Conservation (phyloP, 345 rosid species). For the Reutealis trisperma region DNA sequence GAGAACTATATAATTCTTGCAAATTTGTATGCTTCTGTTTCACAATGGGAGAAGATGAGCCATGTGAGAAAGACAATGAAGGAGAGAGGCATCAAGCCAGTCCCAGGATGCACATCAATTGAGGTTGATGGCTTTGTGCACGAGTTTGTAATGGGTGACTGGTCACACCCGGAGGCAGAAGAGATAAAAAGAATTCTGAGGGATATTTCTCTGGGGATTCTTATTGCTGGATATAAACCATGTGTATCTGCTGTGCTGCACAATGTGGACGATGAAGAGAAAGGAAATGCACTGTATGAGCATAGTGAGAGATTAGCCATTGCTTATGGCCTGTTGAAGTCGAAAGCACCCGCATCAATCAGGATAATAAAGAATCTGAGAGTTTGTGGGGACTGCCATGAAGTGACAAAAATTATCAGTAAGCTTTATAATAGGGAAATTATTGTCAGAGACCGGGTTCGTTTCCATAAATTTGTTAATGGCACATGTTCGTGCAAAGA, state of each 20-base stretch:
- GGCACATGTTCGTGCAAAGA: conserved; percentile 25
- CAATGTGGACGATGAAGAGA: conserved; percentile 17
- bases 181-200: conserved; percentile 12
- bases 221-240: conserved; percentile 17
- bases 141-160: conserved; percentile 24
- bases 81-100: conserved; percentile 18
- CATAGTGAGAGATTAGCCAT: conserved; percentile 28
- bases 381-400: conserved; percentile 23
- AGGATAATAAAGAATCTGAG: conserved; percentile 23
- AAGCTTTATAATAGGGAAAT: conserved; percentile 21
- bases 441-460: conserved; percentile 16
- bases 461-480: conserved; percentile 27
- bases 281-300: conserved; percentile 10
- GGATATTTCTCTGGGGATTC: conserved; percentile 6
- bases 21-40: conserved; percentile 14
- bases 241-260: conserved; percentile 14
- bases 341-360: conserved; percentile 13
- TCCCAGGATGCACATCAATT: conserved; percentile 24
- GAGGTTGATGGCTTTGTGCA: conserved; percentile 25
- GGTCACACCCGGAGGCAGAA: conserved; percentile 26
- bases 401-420: conserved; percentile 22
- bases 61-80: conserved; percentile 22
- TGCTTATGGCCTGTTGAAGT: conserved; percentile 22
- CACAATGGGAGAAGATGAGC: conserved; percentile 26
- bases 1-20: conserved; percentile 22